Base-by-base conservation (phyloP, 257 asterid species). In the Datura wrightii region DNA sequence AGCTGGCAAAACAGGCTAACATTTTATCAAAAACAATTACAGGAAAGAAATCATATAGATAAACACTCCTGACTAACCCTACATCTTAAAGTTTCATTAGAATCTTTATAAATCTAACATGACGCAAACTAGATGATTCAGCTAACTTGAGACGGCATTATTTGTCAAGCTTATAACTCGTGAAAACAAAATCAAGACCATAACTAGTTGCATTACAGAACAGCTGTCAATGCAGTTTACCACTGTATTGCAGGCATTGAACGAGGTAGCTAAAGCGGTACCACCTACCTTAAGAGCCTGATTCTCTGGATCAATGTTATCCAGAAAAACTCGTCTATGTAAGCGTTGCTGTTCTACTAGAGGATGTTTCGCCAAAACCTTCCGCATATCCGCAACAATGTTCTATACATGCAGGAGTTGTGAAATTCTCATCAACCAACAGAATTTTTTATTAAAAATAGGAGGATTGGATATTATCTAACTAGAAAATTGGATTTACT, bases 361-460 rank as follows among this genome's bases (percentile, higher is more conserved):
- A 84, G 98, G 97, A 90, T 91, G 92, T 90, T 95, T 95, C 0
- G 98, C 90, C 88, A 95, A 87, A 71, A 95, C 98, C 89, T 95
- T 95, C 82, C 98, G 98, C 98, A 95, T 95, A 86, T 95, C 98
- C 41, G 98, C 98, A 55, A 95, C 98, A 85, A 95, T 94, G 80
- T 74, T 94, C 98, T 95, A 91, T 85, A 83, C 46, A 53, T 7
- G 84, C 53, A 84, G 44, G 88, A 46, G 76, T 79, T 62, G 11
- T 41, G 19, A 46, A 80, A 67, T 84, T 52, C 60, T 24, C 31
- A 72, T 79, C 62, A 74, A 63, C 82, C 82, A 78, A 78, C 63
- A 78, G 62, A 78, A 52, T 4, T 52, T 9, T 52, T 34, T 52
- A 31, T 48, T 53, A 50, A 16, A 16, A 52, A 34, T 2, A 52